Evolutionary conservation across 352 stramenopile species (phyloP).

Genomic region (Plasmopara muralis): DNA sequence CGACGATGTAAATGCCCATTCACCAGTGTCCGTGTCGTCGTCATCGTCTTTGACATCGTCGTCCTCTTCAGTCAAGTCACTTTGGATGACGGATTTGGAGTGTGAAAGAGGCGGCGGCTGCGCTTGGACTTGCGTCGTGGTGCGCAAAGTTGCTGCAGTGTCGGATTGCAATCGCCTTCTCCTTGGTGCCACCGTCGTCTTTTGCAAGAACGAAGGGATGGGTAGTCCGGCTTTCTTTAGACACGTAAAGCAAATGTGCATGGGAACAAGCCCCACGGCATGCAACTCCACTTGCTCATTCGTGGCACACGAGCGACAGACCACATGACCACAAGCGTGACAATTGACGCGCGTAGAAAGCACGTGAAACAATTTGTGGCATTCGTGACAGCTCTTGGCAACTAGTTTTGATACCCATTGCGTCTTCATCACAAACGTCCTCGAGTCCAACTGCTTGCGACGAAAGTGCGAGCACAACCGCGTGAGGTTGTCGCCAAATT

Average conservation of each 20-base stretch:
- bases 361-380: conserved; percentile 28
- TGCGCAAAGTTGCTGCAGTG: conserved; percentile 4
- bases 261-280: conserved; percentile 32
- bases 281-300: conserved; percentile 37
- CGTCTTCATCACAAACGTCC: conserved; percentile 39
- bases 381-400: conserved; percentile 30
- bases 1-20: conserved; percentile 29
- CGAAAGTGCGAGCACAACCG: conserved; percentile 45
- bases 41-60: conserved; percentile 11
- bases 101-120: conserved; percentile 8
- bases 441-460: conserved; percentile 36
- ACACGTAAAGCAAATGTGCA: conserved; percentile 36
- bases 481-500: conserved; percentile 32
- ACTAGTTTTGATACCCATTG: conserved; percentile 33
- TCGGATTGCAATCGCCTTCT: conserved; percentile 25
- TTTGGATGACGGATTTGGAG: conserved; percentile 15
- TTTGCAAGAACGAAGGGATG: conserved; percentile 9
- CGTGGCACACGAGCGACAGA: conserved; percentile 27
- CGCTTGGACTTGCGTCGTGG: conserved; percentile 1
- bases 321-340: conserved; percentile 31
- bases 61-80: conserved; percentile 18
- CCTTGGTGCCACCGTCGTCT: conserved; percentile 3
- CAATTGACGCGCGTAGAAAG: conserved; percentile 40
- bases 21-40: conserved; percentile 23
- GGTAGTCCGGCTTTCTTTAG: conserved; percentile 23